A percentile compares a stretch with the other conserved stretches of the same genome.
Conservation (phyloP, 106 monocot genomes). For the Phalaenopsis aphrodite region DNA sequence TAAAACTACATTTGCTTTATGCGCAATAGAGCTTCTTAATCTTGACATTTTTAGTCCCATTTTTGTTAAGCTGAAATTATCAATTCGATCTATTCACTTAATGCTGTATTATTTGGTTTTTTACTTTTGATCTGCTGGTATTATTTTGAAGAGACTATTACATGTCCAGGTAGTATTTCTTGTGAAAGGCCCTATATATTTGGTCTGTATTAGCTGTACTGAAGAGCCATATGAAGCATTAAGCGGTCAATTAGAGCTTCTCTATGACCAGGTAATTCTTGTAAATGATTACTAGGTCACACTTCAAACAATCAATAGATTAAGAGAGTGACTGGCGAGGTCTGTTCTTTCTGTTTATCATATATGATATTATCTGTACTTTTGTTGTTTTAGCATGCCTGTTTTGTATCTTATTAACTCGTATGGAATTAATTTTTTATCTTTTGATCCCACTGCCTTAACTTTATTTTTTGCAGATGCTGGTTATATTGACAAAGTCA, state of each 20-base stretch:
- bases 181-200: conserved; percentile 97
- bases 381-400: background rate
- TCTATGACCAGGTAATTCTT: conserved; percentile 78
- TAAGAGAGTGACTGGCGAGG: background rate
- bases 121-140: conserved; percentile 5
- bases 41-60: background rate
- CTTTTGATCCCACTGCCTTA: conserved; percentile 4
- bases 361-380: background rate
- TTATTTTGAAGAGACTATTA: conserved; percentile 11
- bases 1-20: background rate
- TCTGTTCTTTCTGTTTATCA: background rate
- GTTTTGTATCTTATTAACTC: background rate
- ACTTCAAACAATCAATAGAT: background rate
- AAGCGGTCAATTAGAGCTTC: conserved; percentile 77
- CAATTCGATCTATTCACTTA: background rate
- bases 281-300: background rate
- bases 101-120: background rate
- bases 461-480: conserved; percentile 55
- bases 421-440: background rate
- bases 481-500: conserved; percentile 93
- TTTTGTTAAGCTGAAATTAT: background rate
- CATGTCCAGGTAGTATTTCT: conserved; percentile 82
- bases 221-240: conserved; percentile 86
- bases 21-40: background rate
- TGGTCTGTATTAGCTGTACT: conserved; percentile 94